These are phyloP conservation scores for Ophiostoma sp. DNA, from an alignment of 2,329 filamentous ascomycete genomes.

Conservation along the genomic window DNA sequence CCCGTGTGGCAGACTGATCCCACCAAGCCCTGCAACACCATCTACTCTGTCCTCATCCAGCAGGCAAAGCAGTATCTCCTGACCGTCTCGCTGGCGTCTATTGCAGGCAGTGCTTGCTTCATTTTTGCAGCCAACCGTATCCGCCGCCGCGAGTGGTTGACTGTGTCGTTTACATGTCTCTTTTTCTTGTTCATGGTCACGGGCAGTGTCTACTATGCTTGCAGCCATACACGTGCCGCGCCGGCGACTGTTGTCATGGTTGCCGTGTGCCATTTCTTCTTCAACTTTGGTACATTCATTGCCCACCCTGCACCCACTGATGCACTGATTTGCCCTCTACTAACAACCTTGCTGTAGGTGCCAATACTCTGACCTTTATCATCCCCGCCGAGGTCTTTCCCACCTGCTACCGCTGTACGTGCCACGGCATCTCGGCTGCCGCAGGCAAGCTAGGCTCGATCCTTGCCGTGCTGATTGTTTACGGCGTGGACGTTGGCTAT, in stretches of 20 bases:
- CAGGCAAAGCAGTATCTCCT: slow-evolving; percentile 50
- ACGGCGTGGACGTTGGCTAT: slow-evolving; percentile 46
- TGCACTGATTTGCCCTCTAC: not conserved
- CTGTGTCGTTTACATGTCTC: slow-evolving; percentile 44
- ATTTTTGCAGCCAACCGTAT: slow-evolving; percentile 46
- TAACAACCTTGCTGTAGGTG: slow-evolving; percentile 35
- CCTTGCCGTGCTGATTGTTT: slow-evolving; percentile 46
- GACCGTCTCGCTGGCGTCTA: slow-evolving; percentile 48
- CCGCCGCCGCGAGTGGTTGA: slow-evolving; percentile 47
- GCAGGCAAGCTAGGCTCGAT: slow-evolving; percentile 56
- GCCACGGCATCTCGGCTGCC: slow-evolving; percentile 57
- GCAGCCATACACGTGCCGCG: slow-evolving; percentile 39
- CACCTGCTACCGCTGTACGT: slow-evolving; percentile 57
- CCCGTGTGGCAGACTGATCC: slow-evolving; percentile 48
- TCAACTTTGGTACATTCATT: slow-evolving; percentile 45
- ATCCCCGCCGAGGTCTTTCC: slow-evolving; percentile 62
- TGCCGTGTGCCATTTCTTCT: slow-evolving; percentile 50
- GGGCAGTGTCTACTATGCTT: slow-evolving; percentile 47
- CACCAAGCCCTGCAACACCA: slow-evolving; percentile 46
- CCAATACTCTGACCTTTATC: slow-evolving; percentile 59
- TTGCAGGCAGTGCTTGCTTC: slow-evolving; percentile 47
- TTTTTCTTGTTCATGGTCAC: slow-evolving; percentile 46
- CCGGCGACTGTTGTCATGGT: slow-evolving; percentile 47
- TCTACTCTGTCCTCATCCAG: slow-evolving; percentile 48
- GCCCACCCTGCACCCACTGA: no score